These are phyloP conservation scores for Naematelia encephala DNA, from an alignment of 768 basidiomycete species.

Conservation along the genomic window DNA sequence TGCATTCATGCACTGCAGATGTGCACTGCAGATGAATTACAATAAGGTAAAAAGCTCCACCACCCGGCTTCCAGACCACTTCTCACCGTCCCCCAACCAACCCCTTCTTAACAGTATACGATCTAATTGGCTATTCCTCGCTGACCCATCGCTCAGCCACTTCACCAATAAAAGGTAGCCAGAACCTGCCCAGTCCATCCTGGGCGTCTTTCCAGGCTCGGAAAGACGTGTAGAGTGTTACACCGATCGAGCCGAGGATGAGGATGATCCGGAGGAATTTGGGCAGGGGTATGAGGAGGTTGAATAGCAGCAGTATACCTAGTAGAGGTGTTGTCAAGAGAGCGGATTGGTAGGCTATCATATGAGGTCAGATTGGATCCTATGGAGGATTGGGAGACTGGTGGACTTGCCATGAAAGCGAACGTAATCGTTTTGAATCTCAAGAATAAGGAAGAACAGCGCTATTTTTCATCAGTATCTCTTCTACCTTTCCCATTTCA, in stretches of 20 bases:
- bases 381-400: not conserved
- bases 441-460: conserved; percentile 63
- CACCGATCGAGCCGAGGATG: conserved; percentile 55
- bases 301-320: conserved; percentile 57
- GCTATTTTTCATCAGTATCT: conserved; percentile 53
- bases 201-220: conserved; percentile 46
- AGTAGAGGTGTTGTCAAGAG: conserved; percentile 65
- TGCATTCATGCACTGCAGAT: no score
- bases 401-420: conserved; percentile 66
- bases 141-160: conserved; percentile 68
- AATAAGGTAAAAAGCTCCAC: not conserved
- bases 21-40: no score
- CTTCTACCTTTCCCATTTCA: not conserved
- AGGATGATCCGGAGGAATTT: conserved; percentile 58
- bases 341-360: conserved; percentile 71
- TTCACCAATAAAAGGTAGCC: conserved; percentile 63
- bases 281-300: conserved; percentile 59
- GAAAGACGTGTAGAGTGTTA: conserved; percentile 60
- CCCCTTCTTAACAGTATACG: not conserved
- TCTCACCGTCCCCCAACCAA: not conserved
- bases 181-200: conserved; percentile 59
- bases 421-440: conserved; percentile 72
- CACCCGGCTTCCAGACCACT: not conserved
- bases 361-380: not conserved
- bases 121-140: conserved; percentile 55